Evolutionary conservation across 2,329 filamentous ascomycete species (phyloP), one percentile per base, ranked within the genome.

Genomic region (Exophiala xenobiotica): DNA sequence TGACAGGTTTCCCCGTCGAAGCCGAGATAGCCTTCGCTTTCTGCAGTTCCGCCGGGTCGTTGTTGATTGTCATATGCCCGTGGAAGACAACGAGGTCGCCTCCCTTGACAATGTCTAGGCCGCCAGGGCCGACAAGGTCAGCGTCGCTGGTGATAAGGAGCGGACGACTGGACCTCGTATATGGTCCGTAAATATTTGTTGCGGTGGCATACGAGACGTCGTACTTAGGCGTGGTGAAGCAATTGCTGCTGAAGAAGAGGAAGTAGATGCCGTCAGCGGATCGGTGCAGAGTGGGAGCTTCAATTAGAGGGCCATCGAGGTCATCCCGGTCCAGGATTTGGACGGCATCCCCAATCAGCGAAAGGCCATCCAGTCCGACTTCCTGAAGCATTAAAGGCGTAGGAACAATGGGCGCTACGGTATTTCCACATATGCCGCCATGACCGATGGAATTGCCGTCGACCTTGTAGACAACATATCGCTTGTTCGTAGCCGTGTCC

Each of bases 401-500:
- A 2, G 63, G 47, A 6, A 67, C 61, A 2, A 67, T 54, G 0
- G 70, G 69, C 1, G 61, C 58, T n/a, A 67, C 49, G 54, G 74
- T 78, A 53, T 75, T 73, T 45, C 68, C 69, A 62, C 76, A 78
- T 49, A 68, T 65, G 1, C 76, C 76, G 29, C 74, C 74, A 53
- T 72, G 61, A 14, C 73, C 73, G 27, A 78, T 66, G 51, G 71
- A 73, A 66, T 86, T 86, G 29, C 83, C 83, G 65, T 87, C 83
- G 20, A 86, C 71, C 65, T 87, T 87, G 70, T 83, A 87, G 7
- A 79, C 68, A 4, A 87, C 73, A 62, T 84, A 87, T 4, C 76
- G 74, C 24, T 65, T 73, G 23, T 78, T 78, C 37, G 76, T 74
- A 12, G 49, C 40, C 8, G 65, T 63, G 61, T 87, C 83, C 8